These are phyloP conservation scores for Annulohypoxylon truncatum DNA, from an alignment of 2,329 filamentous ascomycete species.

Conservation along the genomic window DNA sequence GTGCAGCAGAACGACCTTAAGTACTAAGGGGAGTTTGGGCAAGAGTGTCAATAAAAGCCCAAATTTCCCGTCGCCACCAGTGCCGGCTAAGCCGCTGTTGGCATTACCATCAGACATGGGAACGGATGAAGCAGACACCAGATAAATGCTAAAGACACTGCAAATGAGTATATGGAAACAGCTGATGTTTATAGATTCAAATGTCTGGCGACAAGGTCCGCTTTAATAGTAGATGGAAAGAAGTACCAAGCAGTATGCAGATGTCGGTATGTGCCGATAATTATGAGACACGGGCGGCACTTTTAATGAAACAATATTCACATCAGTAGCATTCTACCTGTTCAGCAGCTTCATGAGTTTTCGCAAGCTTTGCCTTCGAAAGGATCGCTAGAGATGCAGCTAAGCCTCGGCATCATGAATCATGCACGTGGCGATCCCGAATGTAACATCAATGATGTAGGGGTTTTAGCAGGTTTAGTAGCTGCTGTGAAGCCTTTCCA, in stretches of 20 bases:
- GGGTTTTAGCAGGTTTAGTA: background rate
- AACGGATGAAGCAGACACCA: background rate
- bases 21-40: slow-evolving; percentile 69
- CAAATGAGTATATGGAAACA: background rate
- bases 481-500: background rate
- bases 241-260: too few species aligned
- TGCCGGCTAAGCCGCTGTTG: slow-evolving; percentile 11
- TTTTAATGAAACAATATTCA: background rate
- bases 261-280: background rate
- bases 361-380: background rate
- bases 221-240: too few species aligned
- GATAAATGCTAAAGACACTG: background rate
- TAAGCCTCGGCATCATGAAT: slow-evolving; percentile 4
- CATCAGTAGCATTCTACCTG: background rate
- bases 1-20: slow-evolving; percentile 72
- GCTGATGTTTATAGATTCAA: background rate
- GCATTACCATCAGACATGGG: slow-evolving; percentile 27
- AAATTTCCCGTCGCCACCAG: background rate
- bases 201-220: background rate
- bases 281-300: background rate
- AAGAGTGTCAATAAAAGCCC: slow-evolving; percentile 53
- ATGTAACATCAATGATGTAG: background rate
- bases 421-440: slow-evolving; percentile 5
- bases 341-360: background rate
- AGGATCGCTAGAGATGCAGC: background rate